Evolutionary conservation across 495 filamentous ascomycete species (phyloP), one percentile per base, ranked within the genome.

Genomic region (Choiromyces venosus): DNA sequence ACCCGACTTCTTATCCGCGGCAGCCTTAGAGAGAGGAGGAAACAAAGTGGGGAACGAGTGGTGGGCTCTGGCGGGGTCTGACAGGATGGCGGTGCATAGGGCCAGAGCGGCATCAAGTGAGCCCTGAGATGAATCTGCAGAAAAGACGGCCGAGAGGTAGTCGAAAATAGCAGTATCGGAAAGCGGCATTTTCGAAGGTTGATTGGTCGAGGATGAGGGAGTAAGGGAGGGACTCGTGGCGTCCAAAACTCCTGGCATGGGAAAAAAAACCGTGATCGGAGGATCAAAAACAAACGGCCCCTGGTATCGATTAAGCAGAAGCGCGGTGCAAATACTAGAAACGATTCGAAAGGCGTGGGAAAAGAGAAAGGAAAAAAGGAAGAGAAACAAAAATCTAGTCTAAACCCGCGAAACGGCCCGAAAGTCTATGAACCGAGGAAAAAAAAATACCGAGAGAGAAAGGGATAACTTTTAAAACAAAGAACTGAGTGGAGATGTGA

Each of bases 1-100:
- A 9, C 91, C 91, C 84, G 90, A 93, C 86, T 99, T 99, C 88
- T 97, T 99, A 84, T 99, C 93, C 72, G 87, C 83, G 14, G 96
- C 93, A 67, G 91, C 93, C 85, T 97, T 97, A 83, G 91, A 91
- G 79, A 95, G 84, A 68, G 87, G 84, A 25, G 85, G 84, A 35
- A 89, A 74, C n/a, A 81, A 37, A 70, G 87, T 86, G 74, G 87
- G 83, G 52, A 93, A 74, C 74, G 97, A 83, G 79, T 90, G 90
- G 85, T 97, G 96, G 44, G 83, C 83, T 56, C 73, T 64, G 37
- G 46, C 56, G 37, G 79, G 79, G 52, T 79, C 65, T 14, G 79
- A 66, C 42, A 71, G 75, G 56, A 81, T 78, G 65, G 82, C 77
- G 40, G 86, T 83, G 80, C 92, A 90, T 66, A 99, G 86, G 19